A percentile compares a stretch with the other conserved stretches of the same genome.
Evolutionary conservation across 108 stramenopile species (phyloP).

Genomic region (Cyclotella cryptica): DNA sequence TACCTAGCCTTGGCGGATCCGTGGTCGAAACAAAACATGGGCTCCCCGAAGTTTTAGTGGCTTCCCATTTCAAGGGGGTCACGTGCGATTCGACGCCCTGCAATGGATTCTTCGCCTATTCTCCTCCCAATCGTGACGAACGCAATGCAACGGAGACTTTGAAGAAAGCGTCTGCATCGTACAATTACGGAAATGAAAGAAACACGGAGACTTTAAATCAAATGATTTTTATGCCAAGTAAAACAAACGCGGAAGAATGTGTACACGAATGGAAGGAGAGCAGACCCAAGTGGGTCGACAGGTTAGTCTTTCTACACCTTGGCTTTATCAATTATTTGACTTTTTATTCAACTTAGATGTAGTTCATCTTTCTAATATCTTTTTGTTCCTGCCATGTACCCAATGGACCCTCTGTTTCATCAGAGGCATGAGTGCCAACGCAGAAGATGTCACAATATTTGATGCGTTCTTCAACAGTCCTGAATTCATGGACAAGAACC

Average conservation of each 20-base stretch:
- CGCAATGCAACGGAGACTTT: slow-evolving; percentile 4
- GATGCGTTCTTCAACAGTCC: slow-evolving; percentile 33
- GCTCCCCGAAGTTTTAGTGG: neutral
- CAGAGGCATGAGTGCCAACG: slow-evolving; percentile 31
- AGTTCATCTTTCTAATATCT: too few species aligned
- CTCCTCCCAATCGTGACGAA: slow-evolving; percentile 9
- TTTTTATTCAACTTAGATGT: too few species aligned
- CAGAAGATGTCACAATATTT: slow-evolving; percentile 26
- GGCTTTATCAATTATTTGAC: neutral
- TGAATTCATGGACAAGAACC: slow-evolving; percentile 14
- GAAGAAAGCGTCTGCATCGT: neutral
- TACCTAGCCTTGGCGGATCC: neutral
- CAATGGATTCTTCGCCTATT: slow-evolving; percentile 30
- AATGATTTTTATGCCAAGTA: slow-evolving; percentile 34
- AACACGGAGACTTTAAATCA: slow-evolving; percentile 1
- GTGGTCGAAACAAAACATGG: neutral
- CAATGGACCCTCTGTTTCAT: neutral
- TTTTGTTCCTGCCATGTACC: too few species aligned
- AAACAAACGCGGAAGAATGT: slow-evolving; percentile 15
- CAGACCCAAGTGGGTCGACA: slow-evolving; percentile 25
- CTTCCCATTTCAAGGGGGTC: neutral
- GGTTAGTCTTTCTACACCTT: neutral
- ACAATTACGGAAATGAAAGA: slow-evolving; percentile 17
- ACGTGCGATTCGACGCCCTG: slow-evolving; percentile 29
- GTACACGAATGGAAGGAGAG: slow-evolving; percentile 25